phyloP scores from a whole-genome alignment of 495 filamentous ascomycete species.

The Penicillium pancosmium region DNA sequence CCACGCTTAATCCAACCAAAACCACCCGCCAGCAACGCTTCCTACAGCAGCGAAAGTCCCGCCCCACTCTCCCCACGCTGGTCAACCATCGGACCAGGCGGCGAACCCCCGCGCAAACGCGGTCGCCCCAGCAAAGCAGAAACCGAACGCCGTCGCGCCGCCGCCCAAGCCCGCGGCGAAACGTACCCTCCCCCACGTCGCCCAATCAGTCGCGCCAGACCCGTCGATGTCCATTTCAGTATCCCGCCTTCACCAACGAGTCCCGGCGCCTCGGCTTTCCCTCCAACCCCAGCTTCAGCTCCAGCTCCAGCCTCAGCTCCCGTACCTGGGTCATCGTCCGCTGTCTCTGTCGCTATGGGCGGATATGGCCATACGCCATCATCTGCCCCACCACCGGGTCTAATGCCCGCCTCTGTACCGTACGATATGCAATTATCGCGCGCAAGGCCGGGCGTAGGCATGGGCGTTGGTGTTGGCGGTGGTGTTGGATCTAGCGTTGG shows the following conservation, averaged over 20 bases:
- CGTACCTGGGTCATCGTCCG: too few species aligned
- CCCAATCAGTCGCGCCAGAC: conserved; percentile 5
- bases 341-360: background rate
- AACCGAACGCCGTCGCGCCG: conserved; percentile 51
- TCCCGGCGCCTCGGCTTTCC: conserved; percentile 18
- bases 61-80: conserved; percentile 40
- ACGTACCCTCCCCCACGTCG: conserved; percentile 48
- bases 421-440: conserved; percentile 15
- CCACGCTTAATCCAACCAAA: conserved; percentile 49
- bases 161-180: conserved; percentile 55
- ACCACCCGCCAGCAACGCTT: conserved; percentile 38
- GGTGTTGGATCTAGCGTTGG: background rate
- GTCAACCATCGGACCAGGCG: conserved; percentile 24
- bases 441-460: background rate
- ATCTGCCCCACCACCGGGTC: conserved; percentile 15
- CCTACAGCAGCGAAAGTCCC: conserved; percentile 44
- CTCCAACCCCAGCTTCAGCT: background rate
- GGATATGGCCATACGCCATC: conserved; percentile 4
- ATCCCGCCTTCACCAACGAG: conserved; percentile 39
- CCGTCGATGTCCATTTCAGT: conserved; percentile 20
- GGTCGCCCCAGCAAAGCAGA: conserved; percentile 63
- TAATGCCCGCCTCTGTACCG: conserved; percentile 6
- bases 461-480: background rate
- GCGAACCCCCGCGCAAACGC: conserved; percentile 58
- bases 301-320: background rate